Percentiles rank a stretch among this genome's conserved stretches.
phyloP scores from a whole-genome alignment of 306 rosid species.

The Dalbergia oliveri region DNA sequence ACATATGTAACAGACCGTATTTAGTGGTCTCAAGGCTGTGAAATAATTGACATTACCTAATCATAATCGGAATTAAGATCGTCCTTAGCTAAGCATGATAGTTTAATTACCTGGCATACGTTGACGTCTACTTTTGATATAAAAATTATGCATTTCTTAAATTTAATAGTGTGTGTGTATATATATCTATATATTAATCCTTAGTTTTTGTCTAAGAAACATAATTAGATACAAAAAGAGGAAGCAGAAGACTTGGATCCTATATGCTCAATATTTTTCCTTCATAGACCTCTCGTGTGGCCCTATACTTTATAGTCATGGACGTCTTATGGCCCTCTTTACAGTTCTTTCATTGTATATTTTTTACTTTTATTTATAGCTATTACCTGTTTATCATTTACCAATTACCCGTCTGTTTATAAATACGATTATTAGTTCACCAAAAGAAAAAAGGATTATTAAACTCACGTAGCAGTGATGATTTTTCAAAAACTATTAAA shows the following conservation, averaged over 20 bases:
- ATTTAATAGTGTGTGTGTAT: too few species aligned
- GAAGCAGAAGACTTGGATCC: neutral
- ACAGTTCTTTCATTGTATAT: too few species aligned
- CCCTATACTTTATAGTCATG: neutral
- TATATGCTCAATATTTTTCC: neutral
- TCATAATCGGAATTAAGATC: neutral
- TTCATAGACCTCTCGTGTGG: neutral
- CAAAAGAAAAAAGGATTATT: neutral
- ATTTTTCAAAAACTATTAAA: too few species aligned
- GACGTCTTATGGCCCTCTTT: too few species aligned
- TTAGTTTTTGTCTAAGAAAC: neutral
- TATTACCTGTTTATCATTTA: too few species aligned
- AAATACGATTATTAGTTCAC: neutral
- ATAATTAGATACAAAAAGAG: neutral
- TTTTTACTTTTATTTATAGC: too few species aligned
- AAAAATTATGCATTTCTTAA: neutral
- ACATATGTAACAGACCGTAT: neutral
- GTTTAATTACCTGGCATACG: neutral
- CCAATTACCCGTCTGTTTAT: neutral
- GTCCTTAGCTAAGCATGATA: slow-evolving; percentile 3
- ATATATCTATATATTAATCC: neutral
- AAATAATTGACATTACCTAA: slow-evolving; percentile 20
- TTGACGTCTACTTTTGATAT: neutral
- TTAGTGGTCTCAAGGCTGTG: slow-evolving; percentile 12
- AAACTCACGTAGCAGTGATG: too few species aligned